Evolutionary conservation across 306 rosid species (phyloP).

Genomic region (Malus sieversii): DNA sequence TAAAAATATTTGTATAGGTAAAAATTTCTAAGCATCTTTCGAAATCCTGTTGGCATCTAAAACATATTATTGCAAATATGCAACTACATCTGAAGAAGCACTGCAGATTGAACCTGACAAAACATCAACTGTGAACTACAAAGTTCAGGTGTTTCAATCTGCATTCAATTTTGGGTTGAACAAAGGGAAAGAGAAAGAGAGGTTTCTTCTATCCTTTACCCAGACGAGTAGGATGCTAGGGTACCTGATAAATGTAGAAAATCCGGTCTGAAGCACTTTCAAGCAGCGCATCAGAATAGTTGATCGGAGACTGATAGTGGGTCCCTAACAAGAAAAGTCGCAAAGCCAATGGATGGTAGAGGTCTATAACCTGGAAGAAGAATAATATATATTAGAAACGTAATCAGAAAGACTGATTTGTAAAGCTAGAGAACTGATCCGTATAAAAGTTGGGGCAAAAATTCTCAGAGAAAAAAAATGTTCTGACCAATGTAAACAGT

Average conservation of each 20-base stretch:
- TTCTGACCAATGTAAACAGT: not conserved
- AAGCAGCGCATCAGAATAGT: constrained; percentile 70
- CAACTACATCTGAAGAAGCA: not conserved
- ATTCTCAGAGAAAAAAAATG: not conserved
- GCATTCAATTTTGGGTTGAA: not conserved
- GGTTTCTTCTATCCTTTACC: not conserved
- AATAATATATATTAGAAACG: too few species aligned
- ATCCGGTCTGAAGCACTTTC: constrained; percentile 94
- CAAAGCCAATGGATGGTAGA: constrained; percentile 90
- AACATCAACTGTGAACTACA: not conserved
- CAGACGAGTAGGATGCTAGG: not conserved
- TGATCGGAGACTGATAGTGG: constrained; percentile 88
- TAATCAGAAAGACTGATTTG: not conserved
- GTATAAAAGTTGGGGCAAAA: not conserved
- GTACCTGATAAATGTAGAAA: constrained; percentile 85
- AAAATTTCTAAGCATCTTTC: not conserved
- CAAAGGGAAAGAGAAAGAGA: not conserved
- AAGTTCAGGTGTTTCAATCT: not conserved
- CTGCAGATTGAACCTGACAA: not conserved
- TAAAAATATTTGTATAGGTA: not conserved
- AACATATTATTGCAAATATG: not conserved
- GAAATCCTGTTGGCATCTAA: not conserved
- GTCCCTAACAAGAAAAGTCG: constrained; percentile 87
- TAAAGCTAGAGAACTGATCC: not conserved
- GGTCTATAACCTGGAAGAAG: constrained; percentile 60